Percentiles rank a stretch among this genome's conserved stretches.
phyloP scores from a whole-genome alignment of 176 grass and related monocot species.

The Dendrocalamus sinicus region DNA sequence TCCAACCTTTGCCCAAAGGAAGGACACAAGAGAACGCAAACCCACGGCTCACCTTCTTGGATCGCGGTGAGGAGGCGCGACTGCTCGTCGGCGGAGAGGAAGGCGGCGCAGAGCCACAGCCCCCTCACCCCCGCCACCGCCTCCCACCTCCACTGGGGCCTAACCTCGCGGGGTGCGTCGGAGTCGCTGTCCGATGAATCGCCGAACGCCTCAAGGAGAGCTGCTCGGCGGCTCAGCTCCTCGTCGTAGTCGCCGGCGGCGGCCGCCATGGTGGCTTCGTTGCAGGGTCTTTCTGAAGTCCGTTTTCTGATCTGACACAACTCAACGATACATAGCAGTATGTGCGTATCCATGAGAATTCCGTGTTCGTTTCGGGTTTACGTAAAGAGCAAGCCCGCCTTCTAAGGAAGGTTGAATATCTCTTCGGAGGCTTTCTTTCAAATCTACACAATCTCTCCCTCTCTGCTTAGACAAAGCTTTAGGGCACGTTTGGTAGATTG shows the following conservation, averaged over 20 bases:
- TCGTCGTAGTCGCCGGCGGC: conserved; percentile 4
- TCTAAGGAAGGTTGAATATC: background rate
- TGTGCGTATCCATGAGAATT: background rate
- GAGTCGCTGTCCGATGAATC: conserved; percentile 54
- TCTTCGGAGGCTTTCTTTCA: no score
- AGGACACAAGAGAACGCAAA: background rate
- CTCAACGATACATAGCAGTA: background rate
- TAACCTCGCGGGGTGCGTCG: background rate
- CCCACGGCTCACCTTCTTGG: conserved; percentile 39
- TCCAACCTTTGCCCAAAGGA: background rate
- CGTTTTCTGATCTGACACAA: background rate
- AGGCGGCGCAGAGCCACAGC: conserved; percentile 61
- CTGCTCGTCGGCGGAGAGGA: conserved; percentile 57
- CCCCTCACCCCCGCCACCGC: conserved; percentile 48
- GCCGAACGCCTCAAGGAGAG: conserved; percentile 59
- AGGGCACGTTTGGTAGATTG: no score
- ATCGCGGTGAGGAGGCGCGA: conserved; percentile 53
- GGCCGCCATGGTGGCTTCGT: conserved; percentile 14
- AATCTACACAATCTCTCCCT: no score
- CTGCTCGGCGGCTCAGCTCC: conserved; percentile 18
- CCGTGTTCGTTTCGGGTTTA: background rate
- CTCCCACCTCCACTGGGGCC: conserved; percentile 43
- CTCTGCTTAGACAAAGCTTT: no score
- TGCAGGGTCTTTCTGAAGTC: background rate
- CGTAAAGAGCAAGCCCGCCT: background rate